phyloP scores from a whole-genome alignment of 768 basidiomycete genomes.

The Lactarius quietus region DNA sequence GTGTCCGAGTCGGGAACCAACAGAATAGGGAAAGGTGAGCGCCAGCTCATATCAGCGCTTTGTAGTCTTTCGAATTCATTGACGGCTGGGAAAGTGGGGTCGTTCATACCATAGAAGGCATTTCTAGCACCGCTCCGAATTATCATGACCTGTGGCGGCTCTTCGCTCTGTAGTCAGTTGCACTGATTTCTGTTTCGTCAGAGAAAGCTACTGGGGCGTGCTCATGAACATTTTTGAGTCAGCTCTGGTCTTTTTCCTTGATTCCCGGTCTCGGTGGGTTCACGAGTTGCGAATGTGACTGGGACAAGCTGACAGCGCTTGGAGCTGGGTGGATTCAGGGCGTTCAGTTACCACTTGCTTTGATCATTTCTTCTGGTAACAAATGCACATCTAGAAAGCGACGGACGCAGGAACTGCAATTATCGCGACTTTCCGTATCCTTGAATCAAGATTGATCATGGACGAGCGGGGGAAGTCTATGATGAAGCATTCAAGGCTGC shows the following conservation, averaged over 20 bases:
- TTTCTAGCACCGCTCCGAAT: slow-evolving; percentile 20
- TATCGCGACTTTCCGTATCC: not conserved
- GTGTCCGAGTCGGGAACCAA: slow-evolving; percentile 32
- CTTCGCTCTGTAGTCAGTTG: not conserved
- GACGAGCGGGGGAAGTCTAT: not conserved
- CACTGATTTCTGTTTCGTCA: slow-evolving; percentile 1
- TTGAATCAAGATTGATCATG: not conserved
- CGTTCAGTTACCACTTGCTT: slow-evolving; percentile 32
- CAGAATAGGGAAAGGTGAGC: slow-evolving; percentile 33
- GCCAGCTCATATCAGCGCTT: not conserved
- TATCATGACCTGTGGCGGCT: slow-evolving; percentile 21
- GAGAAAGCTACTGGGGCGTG: not conserved
- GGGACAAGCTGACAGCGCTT: not conserved
- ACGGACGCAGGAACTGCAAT: not conserved
- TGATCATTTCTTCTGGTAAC: slow-evolving; percentile 12
- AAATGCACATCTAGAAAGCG: slow-evolving; percentile 1
- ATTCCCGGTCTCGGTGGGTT: not conserved
- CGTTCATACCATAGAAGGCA: slow-evolving; percentile 23
- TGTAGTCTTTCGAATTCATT: slow-evolving; percentile 21
- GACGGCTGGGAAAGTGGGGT: slow-evolving; percentile 23
- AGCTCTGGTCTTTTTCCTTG: not conserved
- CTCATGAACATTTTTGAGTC: slow-evolving; percentile 21
- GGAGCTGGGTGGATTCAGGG: not conserved
- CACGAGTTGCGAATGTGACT: not conserved
- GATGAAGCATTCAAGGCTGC: not conserved